Conservation (phyloP, 139 green algal species). For the Deuterostichococcus epilithicus region DNA sequence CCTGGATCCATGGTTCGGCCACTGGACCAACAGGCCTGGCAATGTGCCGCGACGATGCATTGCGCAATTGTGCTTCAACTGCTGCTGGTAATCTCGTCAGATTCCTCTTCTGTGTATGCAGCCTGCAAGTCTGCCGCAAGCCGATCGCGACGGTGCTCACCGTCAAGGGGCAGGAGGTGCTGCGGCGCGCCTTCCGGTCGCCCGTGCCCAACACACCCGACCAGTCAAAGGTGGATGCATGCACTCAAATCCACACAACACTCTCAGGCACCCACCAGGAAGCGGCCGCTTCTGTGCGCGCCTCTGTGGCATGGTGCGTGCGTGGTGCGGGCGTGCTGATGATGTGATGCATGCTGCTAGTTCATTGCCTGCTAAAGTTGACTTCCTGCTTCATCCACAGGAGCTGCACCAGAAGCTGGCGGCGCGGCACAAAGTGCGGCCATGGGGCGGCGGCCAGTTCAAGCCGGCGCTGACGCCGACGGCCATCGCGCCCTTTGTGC, state of each 20-base stretch:
- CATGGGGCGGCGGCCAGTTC: slow-evolving; percentile 61
- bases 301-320: too few species aligned
- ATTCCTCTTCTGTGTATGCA: slow-evolving; percentile 22
- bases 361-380: too few species aligned
- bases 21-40: too few species aligned
- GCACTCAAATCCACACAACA: slow-evolving; percentile 10
- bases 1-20: slow-evolving; percentile 8
- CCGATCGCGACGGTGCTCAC: slow-evolving; percentile 60
- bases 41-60: slow-evolving; percentile 3
- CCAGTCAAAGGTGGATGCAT: slow-evolving; percentile 1
- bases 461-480: neutral
- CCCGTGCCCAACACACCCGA: neutral
- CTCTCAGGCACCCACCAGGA: too few species aligned
- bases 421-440: slow-evolving; percentile 64
- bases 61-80: slow-evolving; percentile 8
- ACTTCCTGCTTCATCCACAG: slow-evolving; percentile 18
- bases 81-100: neutral
- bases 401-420: slow-evolving; percentile 58
- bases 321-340: too few species aligned
- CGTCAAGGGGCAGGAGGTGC: slow-evolving; percentile 29
- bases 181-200: neutral
- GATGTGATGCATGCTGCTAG: too few species aligned
- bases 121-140: slow-evolving; percentile 45
- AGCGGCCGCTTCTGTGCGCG: too few species aligned
- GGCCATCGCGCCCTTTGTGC: neutral